Evolutionary conservation across 108 stramenopile genomes (phyloP).

Genomic region (Schizochytrium sp.): DNA sequence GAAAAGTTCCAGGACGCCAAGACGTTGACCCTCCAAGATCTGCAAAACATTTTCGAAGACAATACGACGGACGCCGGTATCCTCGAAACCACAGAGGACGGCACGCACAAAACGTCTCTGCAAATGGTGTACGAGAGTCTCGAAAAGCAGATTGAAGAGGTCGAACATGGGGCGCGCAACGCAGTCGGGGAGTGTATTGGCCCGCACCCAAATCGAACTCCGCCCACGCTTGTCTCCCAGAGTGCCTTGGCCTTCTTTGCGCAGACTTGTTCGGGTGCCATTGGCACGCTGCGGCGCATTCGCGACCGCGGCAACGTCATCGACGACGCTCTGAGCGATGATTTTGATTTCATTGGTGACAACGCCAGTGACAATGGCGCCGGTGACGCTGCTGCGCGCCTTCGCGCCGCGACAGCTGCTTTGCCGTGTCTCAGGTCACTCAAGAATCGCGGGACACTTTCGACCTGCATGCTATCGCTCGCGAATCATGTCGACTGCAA

Average conservation of each 20-base stretch:
- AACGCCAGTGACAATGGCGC: no score
- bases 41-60: not conserved
- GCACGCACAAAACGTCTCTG: not conserved
- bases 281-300: not conserved
- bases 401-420: no score
- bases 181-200: not conserved
- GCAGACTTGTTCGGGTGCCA: not conserved
- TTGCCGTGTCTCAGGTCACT: not conserved
- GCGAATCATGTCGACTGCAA: not conserved
- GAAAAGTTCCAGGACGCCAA: slow-evolving; percentile 4
- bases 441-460: not conserved
- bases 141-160: not conserved
- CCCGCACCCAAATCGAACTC: not conserved
- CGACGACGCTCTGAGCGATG: no score
- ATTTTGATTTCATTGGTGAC: no score
- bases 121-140: not conserved
- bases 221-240: not conserved
- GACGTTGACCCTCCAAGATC: slow-evolving; percentile 22
- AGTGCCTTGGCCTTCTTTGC: not conserved
- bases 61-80: not conserved
- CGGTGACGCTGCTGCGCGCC: no score
- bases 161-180: not conserved
- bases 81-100: no score
- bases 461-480: not conserved
- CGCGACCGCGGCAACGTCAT: no score